Percentiles rank a stretch among this genome's conserved stretches.
phyloP scores from a whole-genome alignment of 2,329 filamentous ascomycete species.

The Arthrinium phaeospermum region DNA sequence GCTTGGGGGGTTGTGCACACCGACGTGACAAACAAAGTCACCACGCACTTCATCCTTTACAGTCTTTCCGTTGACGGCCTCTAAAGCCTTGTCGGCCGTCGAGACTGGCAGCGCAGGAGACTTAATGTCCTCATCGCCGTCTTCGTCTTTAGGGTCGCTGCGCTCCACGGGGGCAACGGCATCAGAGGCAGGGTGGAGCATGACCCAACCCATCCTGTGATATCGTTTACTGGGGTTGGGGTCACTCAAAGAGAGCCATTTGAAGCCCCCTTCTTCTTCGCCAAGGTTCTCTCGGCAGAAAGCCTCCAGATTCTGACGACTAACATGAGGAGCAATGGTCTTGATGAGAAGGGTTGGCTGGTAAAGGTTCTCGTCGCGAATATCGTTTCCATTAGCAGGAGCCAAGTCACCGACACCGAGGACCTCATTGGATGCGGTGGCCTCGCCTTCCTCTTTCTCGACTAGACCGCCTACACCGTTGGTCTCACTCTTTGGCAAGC shows the following conservation, averaged over 20 bases:
- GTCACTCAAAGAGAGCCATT: conserved; percentile 94
- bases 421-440: conserved; percentile 88
- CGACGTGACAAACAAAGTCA: conserved; percentile 97
- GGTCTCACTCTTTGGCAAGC: conserved; percentile 90
- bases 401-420: conserved; percentile 91
- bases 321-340: conserved; percentile 95
- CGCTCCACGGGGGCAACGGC: conserved; percentile 69
- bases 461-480: conserved; percentile 84
- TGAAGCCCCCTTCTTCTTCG: conserved; percentile 89
- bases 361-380: conserved; percentile 85
- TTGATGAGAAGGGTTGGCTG: conserved; percentile 97
- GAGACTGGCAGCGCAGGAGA: conserved; percentile 51
- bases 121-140: conserved; percentile 61
- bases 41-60: conserved; percentile 93
- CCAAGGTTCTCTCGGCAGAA: conserved; percentile 96
- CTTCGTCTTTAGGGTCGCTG: conserved; percentile 75
- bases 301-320: conserved; percentile 87
- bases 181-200: conserved; percentile 83
- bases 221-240: conserved; percentile 97
- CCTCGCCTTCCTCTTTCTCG: conserved; percentile 96
- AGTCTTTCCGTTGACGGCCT: conserved; percentile 96
- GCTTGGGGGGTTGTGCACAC: conserved; percentile 87
- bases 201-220: conserved; percentile 98
- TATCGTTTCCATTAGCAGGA: conserved; percentile 80
- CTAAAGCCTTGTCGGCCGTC: conserved; percentile 84